Percentiles rank a stretch among this genome's conserved stretches.
phyloP scores from a whole-genome alignment of 768 basidiomycete species.

The Auriscalpium vulgare region DNA sequence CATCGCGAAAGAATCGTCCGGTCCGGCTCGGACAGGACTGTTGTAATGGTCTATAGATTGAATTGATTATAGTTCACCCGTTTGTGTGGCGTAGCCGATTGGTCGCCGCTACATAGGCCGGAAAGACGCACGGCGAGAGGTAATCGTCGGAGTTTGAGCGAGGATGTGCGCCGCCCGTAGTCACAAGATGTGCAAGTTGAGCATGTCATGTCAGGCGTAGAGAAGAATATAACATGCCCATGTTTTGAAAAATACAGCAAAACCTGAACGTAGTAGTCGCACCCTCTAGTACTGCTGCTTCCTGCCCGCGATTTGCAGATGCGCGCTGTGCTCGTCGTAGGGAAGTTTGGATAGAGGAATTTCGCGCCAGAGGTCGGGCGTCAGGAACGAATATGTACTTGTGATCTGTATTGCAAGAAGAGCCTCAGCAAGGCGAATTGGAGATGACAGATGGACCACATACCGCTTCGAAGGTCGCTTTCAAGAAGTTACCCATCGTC shows the following conservation, averaged over 20 bases:
- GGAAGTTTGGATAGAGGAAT: slow-evolving; percentile 85
- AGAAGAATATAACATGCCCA: background rate
- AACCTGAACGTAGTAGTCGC: background rate
- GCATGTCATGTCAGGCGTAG: no score
- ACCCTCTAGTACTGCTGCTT: slow-evolving; percentile 59
- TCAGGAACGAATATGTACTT: slow-evolving; percentile 97
- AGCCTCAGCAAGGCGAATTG: background rate
- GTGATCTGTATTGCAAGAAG: slow-evolving; percentile 55
- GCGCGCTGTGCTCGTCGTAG: slow-evolving; percentile 92
- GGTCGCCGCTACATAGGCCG: no score
- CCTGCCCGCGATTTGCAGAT: slow-evolving; percentile 75
- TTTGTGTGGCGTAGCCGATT: no score
- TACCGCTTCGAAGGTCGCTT: slow-evolving; percentile 91
- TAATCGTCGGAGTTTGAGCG: no score
- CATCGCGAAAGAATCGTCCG: no score
- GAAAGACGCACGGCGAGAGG: no score
- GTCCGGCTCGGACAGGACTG: no score
- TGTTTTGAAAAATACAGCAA: slow-evolving; percentile 8
- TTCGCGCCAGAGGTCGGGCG: slow-evolving; percentile 96
- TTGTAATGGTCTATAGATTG: no score
- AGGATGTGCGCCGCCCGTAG: no score
- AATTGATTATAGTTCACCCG: no score
- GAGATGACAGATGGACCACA: slow-evolving; percentile 22
- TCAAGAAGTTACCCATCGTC: slow-evolving; percentile 98
- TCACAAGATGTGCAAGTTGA: no score